Base-by-base conservation (phyloP, 1,139 yeast species). In the Hansenula anomala region DNA sequence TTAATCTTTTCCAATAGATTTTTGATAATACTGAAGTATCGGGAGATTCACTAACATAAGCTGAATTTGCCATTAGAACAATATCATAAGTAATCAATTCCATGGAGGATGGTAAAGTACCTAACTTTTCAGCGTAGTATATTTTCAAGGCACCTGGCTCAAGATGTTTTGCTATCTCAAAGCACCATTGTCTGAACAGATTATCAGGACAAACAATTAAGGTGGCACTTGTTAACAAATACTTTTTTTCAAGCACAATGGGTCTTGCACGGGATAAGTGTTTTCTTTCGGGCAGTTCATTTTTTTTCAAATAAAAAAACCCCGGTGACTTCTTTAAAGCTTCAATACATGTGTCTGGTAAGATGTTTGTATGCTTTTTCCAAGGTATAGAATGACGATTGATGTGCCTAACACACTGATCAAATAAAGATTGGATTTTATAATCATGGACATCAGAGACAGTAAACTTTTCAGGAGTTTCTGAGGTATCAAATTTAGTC, bases 161-260 rank as follows among this genome's bases (percentile, higher is more conserved):
- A 2, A 76, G 59, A 51, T 82, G 90, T 46, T 80, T 80, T 15
- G 59, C 58, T 9, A 80, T 60, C 52, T 82, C 89, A 17, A 63
- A 55, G 30, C 60, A 62, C 90, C 89, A 82, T 53, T 82, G 90
- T 43, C 72, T 75, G 43, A 78, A 72, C 19, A 82, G 59, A 47
- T 80, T 80, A 48, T 80, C 86, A 0, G 90, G 90, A 4, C 78
- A 76, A 1, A 82, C 72, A 6, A 80, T 64, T 33, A 82, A 58
- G 0, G 89, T 80, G 0, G 83, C 64, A 13, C 71, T 66, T 22
- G 81, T 71, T 13, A 79, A 55, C 29, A 54, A 60, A 6, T 72
- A 52, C 18, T 63, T 64, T 41, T 61, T 53, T 55, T 38, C 50
- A 25, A 16, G 41, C 23, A 42, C 36, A 12, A 36, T 39, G 25